Conservation (phyloP, 1,139 yeast species). For the Pichia sp. region DNA sequence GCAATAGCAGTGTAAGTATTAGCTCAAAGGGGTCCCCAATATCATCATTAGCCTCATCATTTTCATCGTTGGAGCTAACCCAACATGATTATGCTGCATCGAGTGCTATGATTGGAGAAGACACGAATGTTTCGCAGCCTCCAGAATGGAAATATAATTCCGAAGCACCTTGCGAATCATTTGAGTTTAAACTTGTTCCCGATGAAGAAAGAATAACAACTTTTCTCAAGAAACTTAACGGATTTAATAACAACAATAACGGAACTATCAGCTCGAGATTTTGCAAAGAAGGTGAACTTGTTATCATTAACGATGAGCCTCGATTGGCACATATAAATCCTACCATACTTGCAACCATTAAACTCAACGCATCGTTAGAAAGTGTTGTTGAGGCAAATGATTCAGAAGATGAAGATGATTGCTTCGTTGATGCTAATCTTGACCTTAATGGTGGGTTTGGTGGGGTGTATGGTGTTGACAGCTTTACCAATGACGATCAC, state of each 20-base stretch:
- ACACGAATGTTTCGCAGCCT: constrained; percentile 16
- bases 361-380: constrained; percentile 7
- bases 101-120: constrained; percentile 7
- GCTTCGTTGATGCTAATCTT: constrained; percentile 3
- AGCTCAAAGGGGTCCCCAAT: constrained; percentile 7
- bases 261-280: not conserved
- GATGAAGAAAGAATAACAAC: constrained; percentile 19
- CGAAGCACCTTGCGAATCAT: constrained; percentile 16
- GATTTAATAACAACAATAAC: constrained; percentile 10
- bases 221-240: constrained; percentile 13
- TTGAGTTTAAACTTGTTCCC: constrained; percentile 19
- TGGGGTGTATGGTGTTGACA: constrained; percentile 1
- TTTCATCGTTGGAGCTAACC: constrained; percentile 21
- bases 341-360: not conserved
- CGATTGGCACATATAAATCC: constrained; percentile 13
- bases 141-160: constrained; percentile 18
- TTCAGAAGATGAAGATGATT: not conserved
- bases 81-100: constrained; percentile 1
- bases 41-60: constrained; percentile 20
- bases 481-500: not conserved
- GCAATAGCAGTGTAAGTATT: no score
- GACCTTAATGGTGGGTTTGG: constrained; percentile 9
- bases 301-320: constrained; percentile 13
- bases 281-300: no score
- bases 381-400: constrained; percentile 9